Conservation (phyloP, 192 early-diverging fungal species). For the Thoreauomyces humboldtii region DNA sequence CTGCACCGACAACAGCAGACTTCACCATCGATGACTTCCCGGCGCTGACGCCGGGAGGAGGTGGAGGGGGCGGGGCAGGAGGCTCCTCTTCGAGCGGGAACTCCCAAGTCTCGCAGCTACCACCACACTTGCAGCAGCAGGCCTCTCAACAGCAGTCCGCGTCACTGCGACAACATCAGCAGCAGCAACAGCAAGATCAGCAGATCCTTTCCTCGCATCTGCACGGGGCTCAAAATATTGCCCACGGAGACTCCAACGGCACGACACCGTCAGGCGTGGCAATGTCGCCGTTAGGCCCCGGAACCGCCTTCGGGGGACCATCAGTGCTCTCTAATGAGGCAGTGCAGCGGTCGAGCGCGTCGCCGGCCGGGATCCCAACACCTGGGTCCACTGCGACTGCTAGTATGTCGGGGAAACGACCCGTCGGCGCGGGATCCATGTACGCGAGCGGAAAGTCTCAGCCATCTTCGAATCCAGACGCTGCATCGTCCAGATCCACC, state of each 20-base stretch:
- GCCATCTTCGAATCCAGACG: slow-evolving; percentile 24
- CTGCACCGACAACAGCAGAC: slow-evolving; percentile 12
- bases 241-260: neutral
- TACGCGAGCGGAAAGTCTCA: slow-evolving; percentile 37
- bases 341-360: slow-evolving; percentile 8
- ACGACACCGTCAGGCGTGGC: slow-evolving; percentile 12
- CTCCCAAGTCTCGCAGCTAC: slow-evolving; percentile 25
- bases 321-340: slow-evolving; percentile 38
- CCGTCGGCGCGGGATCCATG: slow-evolving; percentile 29
- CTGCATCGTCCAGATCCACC: neutral
- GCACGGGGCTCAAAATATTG: slow-evolving; percentile 10
- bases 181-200: slow-evolving; percentile 19
- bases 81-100: neutral
- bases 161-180: slow-evolving; percentile 16
- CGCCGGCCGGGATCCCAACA: too few species aligned
- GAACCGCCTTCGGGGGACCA: slow-evolving; percentile 30
- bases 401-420: slow-evolving; percentile 22
- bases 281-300: slow-evolving; percentile 32
- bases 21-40: slow-evolving; percentile 40
- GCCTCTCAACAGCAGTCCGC: too few species aligned
- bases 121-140: slow-evolving; percentile 18
- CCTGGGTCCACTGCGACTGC: too few species aligned
- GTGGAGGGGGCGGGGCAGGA: slow-evolving; percentile 7
- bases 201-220: slow-evolving; percentile 27
- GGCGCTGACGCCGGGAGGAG: slow-evolving; percentile 21